Evolutionary conservation across 73 alveolate species (phyloP).

Genomic region (Blepharisma japonicum): DNA sequence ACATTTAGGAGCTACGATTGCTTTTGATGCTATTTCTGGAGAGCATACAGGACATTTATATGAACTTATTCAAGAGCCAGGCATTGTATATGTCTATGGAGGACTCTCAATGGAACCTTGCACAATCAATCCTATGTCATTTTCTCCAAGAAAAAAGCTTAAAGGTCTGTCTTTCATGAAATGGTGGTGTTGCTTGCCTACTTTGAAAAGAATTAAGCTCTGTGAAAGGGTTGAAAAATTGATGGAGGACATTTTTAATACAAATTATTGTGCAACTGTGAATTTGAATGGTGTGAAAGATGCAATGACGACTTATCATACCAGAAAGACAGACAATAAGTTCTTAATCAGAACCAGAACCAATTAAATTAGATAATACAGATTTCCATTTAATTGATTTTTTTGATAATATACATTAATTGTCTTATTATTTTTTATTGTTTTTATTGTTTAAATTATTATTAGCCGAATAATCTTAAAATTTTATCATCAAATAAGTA

Average conservation of each 20-base stretch:
- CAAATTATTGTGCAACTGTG: not conserved
- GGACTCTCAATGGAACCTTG: not conserved
- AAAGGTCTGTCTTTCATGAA: not conserved
- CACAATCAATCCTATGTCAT: not conserved
- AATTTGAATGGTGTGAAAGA: not conserved
- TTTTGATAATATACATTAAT: not conserved
- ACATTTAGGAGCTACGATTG: not conserved
- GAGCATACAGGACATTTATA: not conserved
- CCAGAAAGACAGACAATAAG: not conserved
- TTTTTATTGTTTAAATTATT: too few relatives aligned
- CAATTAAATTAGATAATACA: not conserved
- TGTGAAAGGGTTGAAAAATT: not conserved
- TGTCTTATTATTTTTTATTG: too few relatives aligned
- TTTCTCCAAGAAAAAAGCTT: conserved; percentile 5
- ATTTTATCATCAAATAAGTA: too few relatives aligned
- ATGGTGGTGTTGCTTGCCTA: not conserved
- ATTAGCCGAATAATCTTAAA: too few relatives aligned
- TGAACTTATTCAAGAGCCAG: not conserved
- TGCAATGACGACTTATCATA: not conserved
- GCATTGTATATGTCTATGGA: conserved; percentile 14
- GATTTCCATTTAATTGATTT: not conserved
- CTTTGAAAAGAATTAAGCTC: not conserved
- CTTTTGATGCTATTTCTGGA: conserved; percentile 27
- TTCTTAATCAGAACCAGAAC: conserved; percentile 1
- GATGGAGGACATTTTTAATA: not conserved